Evolutionary conservation across 208 protist genomes (phyloP), one percentile per base, ranked within the genome.

Genomic region (Leishmania braziliensis): DNA sequence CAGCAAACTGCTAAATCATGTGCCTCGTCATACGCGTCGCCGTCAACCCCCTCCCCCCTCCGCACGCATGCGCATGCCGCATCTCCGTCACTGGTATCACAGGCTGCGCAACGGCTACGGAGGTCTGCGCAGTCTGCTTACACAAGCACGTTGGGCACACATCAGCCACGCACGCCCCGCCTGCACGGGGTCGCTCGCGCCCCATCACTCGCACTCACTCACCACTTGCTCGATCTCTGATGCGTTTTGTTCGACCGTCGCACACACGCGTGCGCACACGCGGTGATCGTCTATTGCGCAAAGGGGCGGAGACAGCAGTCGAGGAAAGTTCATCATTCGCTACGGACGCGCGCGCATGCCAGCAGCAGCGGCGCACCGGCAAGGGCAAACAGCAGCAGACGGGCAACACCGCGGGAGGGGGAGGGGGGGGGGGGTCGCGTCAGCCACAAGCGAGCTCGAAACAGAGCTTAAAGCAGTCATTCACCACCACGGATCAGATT

Each of bases 61-160:
- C 6, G 36, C 20, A 26, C 54, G 2, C n/a, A 50, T n/a, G 3
- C 74, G 5, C 77, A 29, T 39, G 16, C 16, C 56, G 56, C 56
- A 26, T 85, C 82, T 85, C 77, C 82, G 82, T 73, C 75, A 26
- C 72, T 77, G 76, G 62, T 82, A 86, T 86, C 77, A 75, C 77
- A 86, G 82, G 58, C 16, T 69, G 76, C 46, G 63, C 46, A 79
- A 72, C 46, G n/a, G 63, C 54, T 63, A 29, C 12, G 23, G n/a
- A 2, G n/a, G 14, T 26, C 46, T 78, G 75, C 75, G n/a, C 75
- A 78, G 53, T 73, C 77, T 85, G 82, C 58, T 85, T 85, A 85
- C 82, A 85, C 82, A 79, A 78, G 77, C 76, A 74, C 82, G 82
- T 85, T 12, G 65, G 6, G 9, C 9, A 9, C 36, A 23, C 65